Evolutionary conservation across 495 filamentous ascomycete species (phyloP), one percentile per base, ranked within the genome.

Genomic region (Lasiosphaeris hirsuta): DNA sequence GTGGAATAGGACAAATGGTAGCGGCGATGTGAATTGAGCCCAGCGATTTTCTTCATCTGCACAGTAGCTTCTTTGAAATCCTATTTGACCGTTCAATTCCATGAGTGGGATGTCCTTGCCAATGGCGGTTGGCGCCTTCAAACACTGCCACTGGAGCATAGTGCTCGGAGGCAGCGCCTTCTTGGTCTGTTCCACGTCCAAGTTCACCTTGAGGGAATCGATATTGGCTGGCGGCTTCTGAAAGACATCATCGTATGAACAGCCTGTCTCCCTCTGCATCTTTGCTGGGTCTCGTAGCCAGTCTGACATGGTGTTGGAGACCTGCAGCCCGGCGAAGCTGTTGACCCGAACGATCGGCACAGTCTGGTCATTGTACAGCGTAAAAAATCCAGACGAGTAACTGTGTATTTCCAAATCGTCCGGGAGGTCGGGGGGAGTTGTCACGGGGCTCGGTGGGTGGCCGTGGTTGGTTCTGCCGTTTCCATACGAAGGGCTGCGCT

Each of bases 1-100:
- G 63, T 90, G 89, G 70, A 94, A 93, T 64, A 92, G 87, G 34
- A 96, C 88, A 59, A 91, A 92, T 6, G 89, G 89, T 37, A 91
- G 84, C 5, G 94, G 92, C 66, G 90, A 88, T 35, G 82, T 83
- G 30, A 93, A 73, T 15, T 85, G 80, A 9, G 81, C 73, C 89
- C 90, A 96, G 40, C 88, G 82, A 70, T 93, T 93, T 7, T 73
- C 75, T 0, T 82, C 73, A 62, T 94, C 86, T 7, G 80, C 72
- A 55, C 82, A 88, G 65, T 97, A 97, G 37, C 87, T 81, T 37
- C 86, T 83, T 59, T 89, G 84, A 46, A 87, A 81, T 1, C 90
- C 92, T 42, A 98, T 85, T 63, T 88, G 84, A 41, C 94, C 94
- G 63, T 87, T 92, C 40, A 97, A 80, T 67, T 97, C 90, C 17